These are phyloP conservation scores for Trifolium fragiferum DNA, from an alignment of 306 rosid species.

Conservation along the genomic window DNA sequence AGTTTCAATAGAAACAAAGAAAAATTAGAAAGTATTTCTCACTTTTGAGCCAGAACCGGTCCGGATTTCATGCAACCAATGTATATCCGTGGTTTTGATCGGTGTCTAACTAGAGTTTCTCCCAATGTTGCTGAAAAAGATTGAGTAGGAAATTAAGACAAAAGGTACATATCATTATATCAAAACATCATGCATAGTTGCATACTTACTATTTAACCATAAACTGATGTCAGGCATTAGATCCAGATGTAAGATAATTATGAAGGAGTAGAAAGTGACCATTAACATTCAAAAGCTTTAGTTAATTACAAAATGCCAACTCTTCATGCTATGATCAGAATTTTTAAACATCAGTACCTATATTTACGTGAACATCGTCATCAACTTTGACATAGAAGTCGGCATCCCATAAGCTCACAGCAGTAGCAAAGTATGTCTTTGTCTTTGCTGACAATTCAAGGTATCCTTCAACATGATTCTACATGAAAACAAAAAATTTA, in stretches of 20 bases:
- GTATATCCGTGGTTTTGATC: conserved; percentile 74
- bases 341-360: conserved; percentile 57
- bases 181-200: neutral
- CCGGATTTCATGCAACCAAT: conserved; percentile 99
- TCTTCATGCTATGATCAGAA: conserved; percentile 25
- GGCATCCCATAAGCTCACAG: conserved; percentile 93
- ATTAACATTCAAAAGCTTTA: conserved; percentile 16
- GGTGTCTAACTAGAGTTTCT: conserved; percentile 88
- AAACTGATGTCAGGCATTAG: conserved; percentile 18
- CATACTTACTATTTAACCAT: conserved; percentile 9
- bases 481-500: conserved; percentile 27
- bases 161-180: neutral
- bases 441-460: conserved; percentile 98
- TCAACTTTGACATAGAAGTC: conserved; percentile 97
- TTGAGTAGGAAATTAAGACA: conserved; percentile 26
- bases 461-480: conserved; percentile 99
- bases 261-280: conserved; percentile 8
- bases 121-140: conserved; percentile 86
- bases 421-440: conserved; percentile 85
- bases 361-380: conserved; percentile 96
- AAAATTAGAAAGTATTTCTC: conserved; percentile 31
- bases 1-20: conserved; percentile 18
- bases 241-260: conserved; percentile 23
- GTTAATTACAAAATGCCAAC: conserved; percentile 9
- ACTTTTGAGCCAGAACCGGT: conserved; percentile 91